These are phyloP conservation scores for Keithomyces neogunnii DNA, from an alignment of 2,329 filamentous ascomycete species.

Conservation along the genomic window DNA sequence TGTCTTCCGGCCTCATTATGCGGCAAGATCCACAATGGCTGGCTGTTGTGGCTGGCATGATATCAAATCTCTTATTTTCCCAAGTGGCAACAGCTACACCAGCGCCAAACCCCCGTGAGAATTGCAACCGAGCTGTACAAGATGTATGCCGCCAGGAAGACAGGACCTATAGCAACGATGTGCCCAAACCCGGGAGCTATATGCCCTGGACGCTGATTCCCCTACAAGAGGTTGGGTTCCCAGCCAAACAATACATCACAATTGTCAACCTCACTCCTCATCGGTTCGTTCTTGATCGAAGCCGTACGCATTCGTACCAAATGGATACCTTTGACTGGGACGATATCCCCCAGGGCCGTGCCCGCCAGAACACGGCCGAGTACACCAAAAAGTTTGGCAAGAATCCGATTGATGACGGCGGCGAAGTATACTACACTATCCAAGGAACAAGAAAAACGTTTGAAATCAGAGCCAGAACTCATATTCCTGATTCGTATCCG, in stretches of 20 bases:
- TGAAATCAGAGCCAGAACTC: slow-evolving; percentile 19
- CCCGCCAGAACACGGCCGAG: slow-evolving; percentile 20
- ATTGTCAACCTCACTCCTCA: slow-evolving; percentile 27
- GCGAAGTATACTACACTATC: slow-evolving; percentile 23
- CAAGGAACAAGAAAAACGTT: slow-evolving; percentile 22
- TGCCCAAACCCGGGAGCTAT: slow-evolving; percentile 3
- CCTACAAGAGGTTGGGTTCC: slow-evolving; percentile 3
- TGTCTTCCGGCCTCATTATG: background rate
- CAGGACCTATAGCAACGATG: slow-evolving; percentile 6
- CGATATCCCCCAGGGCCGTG: slow-evolving; percentile 22
- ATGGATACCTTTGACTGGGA: slow-evolving; percentile 23
- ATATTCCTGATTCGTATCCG: slow-evolving; percentile 17
- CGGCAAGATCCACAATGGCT: background rate
- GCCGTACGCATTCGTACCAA: slow-evolving; percentile 21
- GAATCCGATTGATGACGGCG: slow-evolving; percentile 17
- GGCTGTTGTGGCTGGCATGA: background rate
- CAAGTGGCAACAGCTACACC: background rate
- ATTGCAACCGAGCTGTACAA: background rate
- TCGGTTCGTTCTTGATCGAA: slow-evolving; percentile 16
- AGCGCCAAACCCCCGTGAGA: background rate
- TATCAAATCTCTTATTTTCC: background rate
- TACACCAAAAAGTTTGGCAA: slow-evolving; percentile 13
- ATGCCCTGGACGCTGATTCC: slow-evolving; percentile 8
- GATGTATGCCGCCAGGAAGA: slow-evolving; percentile 5
- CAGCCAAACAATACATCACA: slow-evolving; percentile 19